A percentile compares a stretch with the other conserved stretches of the same genome.
These are phyloP conservation scores for Gentiana macrophylla DNA, from an alignment of 257 asterid genomes.

Conservation along the genomic window DNA sequence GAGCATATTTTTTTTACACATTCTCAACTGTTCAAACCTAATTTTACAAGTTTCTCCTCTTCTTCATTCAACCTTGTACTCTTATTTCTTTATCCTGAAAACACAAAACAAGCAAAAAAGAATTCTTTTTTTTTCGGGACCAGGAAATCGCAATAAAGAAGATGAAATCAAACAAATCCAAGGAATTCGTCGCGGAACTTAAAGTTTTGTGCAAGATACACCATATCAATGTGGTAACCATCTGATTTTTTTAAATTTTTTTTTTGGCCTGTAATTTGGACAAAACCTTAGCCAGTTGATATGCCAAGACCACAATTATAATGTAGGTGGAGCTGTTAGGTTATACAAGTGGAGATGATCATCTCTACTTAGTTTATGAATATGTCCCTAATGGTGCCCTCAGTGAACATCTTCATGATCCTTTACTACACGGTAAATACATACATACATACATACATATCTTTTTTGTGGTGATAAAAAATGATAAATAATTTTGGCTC, in stretches of 20 bases:
- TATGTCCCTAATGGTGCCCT: conserved; percentile 59
- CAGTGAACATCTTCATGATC: conserved; percentile 68
- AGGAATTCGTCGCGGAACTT: conserved; percentile 82
- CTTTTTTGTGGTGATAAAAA: no score
- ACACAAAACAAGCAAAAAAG: not conserved
- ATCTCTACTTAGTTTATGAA: conserved; percentile 73
- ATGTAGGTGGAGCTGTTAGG: conserved; percentile 80
- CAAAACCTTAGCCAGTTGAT: conserved; percentile 4
- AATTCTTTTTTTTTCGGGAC: conserved; percentile 4
- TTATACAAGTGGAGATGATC: conserved; percentile 72
- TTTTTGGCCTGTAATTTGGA: not conserved
- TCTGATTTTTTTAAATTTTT: conserved; percentile 9
- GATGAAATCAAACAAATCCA: conserved; percentile 74
- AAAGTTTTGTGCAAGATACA: conserved; percentile 75
- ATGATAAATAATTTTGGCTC: conserved; percentile 6
- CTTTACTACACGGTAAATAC: conserved; percentile 53
- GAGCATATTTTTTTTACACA: no score
- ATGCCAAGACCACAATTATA: not conserved
- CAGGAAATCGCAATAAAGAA: conserved; percentile 85
- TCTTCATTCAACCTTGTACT: no score
- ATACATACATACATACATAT: no score
- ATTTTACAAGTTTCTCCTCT: no score
- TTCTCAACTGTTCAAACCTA: no score
- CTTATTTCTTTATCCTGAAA: not conserved
- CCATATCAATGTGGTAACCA: conserved; percentile 78